Base-by-base conservation (phyloP, 1,284 basidiomycete genomes). In the Malassezia globosa region DNA sequence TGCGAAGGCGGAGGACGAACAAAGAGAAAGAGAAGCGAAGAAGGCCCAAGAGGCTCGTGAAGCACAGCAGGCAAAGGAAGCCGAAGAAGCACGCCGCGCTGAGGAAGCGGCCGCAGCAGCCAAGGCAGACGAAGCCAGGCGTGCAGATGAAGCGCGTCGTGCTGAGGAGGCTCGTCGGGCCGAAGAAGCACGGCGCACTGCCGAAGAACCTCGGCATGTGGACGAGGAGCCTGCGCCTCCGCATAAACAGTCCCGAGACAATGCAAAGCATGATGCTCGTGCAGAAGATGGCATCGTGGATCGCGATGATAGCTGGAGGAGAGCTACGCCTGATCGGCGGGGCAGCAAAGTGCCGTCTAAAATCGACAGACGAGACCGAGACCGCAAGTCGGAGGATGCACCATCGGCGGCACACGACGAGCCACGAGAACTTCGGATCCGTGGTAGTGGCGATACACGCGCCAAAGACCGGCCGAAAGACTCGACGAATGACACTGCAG, bases 371-470 rank as follows among this genome's bases (percentile, higher is more conserved):
- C n/a, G n/a, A n/a, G n/a, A n/a, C n/a, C n/a, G n/a, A n/a, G n/a
- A n/a, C n/a, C n/a, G n/a, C n/a, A n/a, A n/a, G n/a, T n/a, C n/a
- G n/a, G n/a, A n/a, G n/a, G n/a, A n/a, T n/a, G n/a, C n/a, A n/a
- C n/a, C n/a, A n/a, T n/a, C n/a, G n/a, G n/a, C n/a, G n/a, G 16
- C 11, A 31, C 18, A 43, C 2, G 41, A 43, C 3, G 41, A 42
- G 40, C 40, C 41, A 13, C 41, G 27, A 6, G 41, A 43, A n/a
- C 13, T 35, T 14, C 41, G 18, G 8, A 43, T 43, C 18, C 41
- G 41, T 8, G 41, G 41, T n/a, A 7, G 22, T 5, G 26, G 39
- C 26, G n/a, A n/a, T n/a, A n/a, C n/a, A n/a, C n/a, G n/a, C n/a
- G 29, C 29, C 11, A 11, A 16, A 11, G 29, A 43, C 8, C 27